Base-by-base conservation (phyloP, 345 rosid species). In the Heritiera fomes region DNA sequence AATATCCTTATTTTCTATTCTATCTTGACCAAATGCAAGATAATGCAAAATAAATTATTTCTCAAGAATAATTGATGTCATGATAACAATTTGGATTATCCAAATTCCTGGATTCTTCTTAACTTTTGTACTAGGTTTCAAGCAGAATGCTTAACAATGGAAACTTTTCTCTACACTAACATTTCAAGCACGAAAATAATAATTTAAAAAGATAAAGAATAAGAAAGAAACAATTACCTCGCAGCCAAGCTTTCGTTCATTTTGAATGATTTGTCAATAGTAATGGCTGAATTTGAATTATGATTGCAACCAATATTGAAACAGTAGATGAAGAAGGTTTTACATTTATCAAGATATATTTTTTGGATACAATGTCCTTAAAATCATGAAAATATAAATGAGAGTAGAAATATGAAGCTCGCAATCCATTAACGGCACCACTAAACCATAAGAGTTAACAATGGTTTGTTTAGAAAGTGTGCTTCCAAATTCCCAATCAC, bases 401-500 rank as follows among this genome's bases (percentile, higher is more conserved):
- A 11, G 3, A 47, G 53, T 15, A 49, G 15, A 18, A 52, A 52
- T 52, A 52, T 52, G 56, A 52, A 52, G 18, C 56, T 52, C 18
- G 17, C 6, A 52, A 14, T 75, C 11, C 18, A 45, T 56, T 0
- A 32, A 20, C 11, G 12, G 41, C 47, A 74, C 59, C 50, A 43
- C 86, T 77, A 88, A 53, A 86, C 85, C 50, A 85, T 89, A 6
- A 84, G 89, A 15, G 88, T 85, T 4, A 87, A 58, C 76, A 88
- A 82, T 13, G 86, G 65, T 63, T 85, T 80, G 17, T 85, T 85
- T 60, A 77, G 59, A 75, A 88, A 88, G 18, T 85, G 87, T 0
- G 89, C 91, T 77, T 83, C 89, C 82, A 88, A 71, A 82, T 88
- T 88, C 52, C 82, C 79, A 0, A 88, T 23, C 40, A 88, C 89